phyloP scores from a whole-genome alignment of 2,329 filamentous ascomycete genomes.

The Thermomyces lanuginosus region DNA sequence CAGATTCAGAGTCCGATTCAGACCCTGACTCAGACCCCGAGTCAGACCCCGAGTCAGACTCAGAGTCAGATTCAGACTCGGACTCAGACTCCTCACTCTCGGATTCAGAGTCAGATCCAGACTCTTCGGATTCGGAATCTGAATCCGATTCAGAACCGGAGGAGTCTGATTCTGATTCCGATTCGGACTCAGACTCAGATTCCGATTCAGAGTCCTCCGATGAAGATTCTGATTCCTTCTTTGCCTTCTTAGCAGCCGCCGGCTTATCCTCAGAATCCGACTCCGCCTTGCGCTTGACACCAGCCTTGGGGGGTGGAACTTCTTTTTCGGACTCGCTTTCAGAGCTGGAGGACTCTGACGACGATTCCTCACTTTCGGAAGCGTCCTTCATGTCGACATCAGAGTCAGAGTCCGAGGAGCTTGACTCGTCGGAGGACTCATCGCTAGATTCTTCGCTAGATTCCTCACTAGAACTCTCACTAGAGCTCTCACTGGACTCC shows the following conservation, averaged over 20 bases:
- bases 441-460: slow-evolving; percentile 1
- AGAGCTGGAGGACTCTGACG: slow-evolving; percentile 24
- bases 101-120: slow-evolving; percentile 36
- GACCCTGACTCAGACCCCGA: slow-evolving; percentile 9
- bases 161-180: slow-evolving; percentile 10
- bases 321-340: slow-evolving; percentile 39
- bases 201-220: slow-evolving; percentile 16
- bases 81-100: slow-evolving; percentile 13
- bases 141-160: slow-evolving; percentile 4
- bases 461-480: slow-evolving; percentile 10
- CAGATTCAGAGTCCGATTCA: slow-evolving; percentile 16
- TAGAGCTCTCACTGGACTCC: slow-evolving; percentile 5
- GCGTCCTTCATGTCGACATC: slow-evolving; percentile 30
- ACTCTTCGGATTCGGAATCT: slow-evolving; percentile 33
- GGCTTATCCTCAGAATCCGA: slow-evolving; percentile 34
- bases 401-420: slow-evolving; percentile 11
- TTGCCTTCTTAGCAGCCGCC: slow-evolving; percentile 39
- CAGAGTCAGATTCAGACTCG: not conserved
- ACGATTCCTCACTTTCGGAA: slow-evolving; percentile 12
- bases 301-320: slow-evolving; percentile 20
- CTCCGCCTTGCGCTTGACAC: slow-evolving; percentile 44
- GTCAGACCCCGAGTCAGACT: slow-evolving; percentile 11
- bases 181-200: slow-evolving; percentile 9
- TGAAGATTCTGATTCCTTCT: slow-evolving; percentile 17
- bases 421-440: slow-evolving; percentile 10